These are phyloP conservation scores for Triglochin maritima DNA, from an alignment of 106 monocot species.

Conservation along the genomic window DNA sequence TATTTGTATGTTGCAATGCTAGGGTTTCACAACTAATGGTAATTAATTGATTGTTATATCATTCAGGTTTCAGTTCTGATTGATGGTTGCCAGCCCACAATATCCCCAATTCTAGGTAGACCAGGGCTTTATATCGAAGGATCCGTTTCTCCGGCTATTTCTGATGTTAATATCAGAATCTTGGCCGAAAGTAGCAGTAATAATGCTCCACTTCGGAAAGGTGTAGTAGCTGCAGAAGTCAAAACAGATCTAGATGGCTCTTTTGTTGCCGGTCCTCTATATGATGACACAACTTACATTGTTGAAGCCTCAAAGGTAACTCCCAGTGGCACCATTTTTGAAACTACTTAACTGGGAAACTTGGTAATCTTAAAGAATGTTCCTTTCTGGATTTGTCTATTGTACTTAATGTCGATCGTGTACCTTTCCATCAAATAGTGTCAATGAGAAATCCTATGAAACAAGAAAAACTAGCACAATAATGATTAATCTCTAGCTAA, in stretches of 20 bases:
- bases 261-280: slow-evolving; percentile 65
- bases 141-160: slow-evolving; percentile 68
- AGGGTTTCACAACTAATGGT: background rate
- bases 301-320: slow-evolving; percentile 81
- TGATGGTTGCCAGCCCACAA: slow-evolving; percentile 63
- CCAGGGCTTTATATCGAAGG: slow-evolving; percentile 75
- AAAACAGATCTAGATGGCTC: slow-evolving; percentile 59
- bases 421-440: no score
- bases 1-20: background rate
- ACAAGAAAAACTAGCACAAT: no score
- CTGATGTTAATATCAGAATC: slow-evolving; percentile 73
- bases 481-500: no score
- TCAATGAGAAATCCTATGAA: no score
- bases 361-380: no score
- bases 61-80: slow-evolving; percentile 44
- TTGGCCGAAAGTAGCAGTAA: slow-evolving; percentile 50
- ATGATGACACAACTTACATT: slow-evolving; percentile 69
- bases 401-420: no score
- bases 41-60: background rate
- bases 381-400: no score
- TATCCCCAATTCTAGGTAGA: slow-evolving; percentile 54
- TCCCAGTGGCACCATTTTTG: background rate
- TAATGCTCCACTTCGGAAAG: slow-evolving; percentile 48
- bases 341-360: no score
- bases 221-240: slow-evolving; percentile 52